These are phyloP conservation scores for Didymella pinodella DNA, from an alignment of 2,329 filamentous ascomycete species.

Conservation along the genomic window DNA sequence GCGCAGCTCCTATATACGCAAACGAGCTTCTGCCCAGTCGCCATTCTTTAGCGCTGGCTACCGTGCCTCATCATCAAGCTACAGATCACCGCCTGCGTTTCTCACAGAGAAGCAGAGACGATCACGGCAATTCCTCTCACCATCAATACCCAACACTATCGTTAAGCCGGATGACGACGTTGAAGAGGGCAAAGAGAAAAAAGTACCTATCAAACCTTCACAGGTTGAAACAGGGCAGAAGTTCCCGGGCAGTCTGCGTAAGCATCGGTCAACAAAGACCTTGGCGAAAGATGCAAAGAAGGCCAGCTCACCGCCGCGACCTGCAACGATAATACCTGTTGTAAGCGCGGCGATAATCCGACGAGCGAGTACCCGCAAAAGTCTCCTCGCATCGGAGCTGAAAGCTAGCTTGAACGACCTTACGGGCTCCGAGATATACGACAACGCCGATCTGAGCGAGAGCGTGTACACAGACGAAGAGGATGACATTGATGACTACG, in stretches of 20 bases:
- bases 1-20: constrained; percentile 53
- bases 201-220: constrained; percentile 24
- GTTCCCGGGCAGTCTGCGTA: constrained; percentile 39
- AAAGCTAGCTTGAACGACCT: constrained; percentile 38
- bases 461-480: constrained; percentile 43
- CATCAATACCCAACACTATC: constrained; percentile 25
- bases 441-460: constrained; percentile 43
- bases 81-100: constrained; percentile 35
- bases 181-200: constrained; percentile 24
- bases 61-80: constrained; percentile 44
- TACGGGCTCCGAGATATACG: constrained; percentile 37
- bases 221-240: constrained; percentile 17
- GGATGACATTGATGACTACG: constrained; percentile 37
- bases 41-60: constrained; percentile 52
- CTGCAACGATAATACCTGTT: constrained; percentile 25
- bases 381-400: constrained; percentile 31
- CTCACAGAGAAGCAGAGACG: constrained; percentile 23
- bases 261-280: constrained; percentile 28
- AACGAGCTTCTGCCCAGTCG: constrained; percentile 50
- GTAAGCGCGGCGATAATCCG: constrained; percentile 16
- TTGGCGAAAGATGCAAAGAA: constrained; percentile 23
- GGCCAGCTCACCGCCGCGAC: constrained; percentile 28
- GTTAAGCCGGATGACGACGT: constrained; percentile 31
- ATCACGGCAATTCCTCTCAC: constrained; percentile 17
- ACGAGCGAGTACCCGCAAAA: constrained; percentile 31